These are phyloP conservation scores for Penicillium verhagenii DNA, from an alignment of 495 filamentous ascomycete genomes.

Conservation along the genomic window DNA sequence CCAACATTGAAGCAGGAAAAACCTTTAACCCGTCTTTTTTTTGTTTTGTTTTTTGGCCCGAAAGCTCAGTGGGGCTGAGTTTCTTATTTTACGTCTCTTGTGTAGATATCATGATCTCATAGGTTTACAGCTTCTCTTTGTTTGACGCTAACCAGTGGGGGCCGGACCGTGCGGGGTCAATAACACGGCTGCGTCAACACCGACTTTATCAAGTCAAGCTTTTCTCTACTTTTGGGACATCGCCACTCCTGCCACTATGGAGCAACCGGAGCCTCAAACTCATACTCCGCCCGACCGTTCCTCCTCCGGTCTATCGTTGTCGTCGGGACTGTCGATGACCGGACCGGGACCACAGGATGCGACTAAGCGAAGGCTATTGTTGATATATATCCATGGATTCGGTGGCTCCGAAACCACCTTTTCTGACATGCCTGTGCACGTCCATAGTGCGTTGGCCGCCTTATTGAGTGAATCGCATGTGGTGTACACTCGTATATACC, in stretches of 20 bases:
- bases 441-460: conserved; percentile 73
- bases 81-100: neutral
- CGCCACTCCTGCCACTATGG: no score
- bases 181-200: neutral
- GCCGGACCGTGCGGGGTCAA: neutral
- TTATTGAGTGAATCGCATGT: conserved; percentile 68
- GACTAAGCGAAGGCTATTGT: conserved; percentile 58
- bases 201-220: neutral
- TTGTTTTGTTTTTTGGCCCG: neutral
- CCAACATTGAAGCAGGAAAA: neutral
- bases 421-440: conserved; percentile 80
- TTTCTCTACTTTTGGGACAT: no score
- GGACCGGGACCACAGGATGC: conserved; percentile 3
- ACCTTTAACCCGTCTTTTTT: neutral
- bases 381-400: conserved; percentile 92
- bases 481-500: conserved; percentile 90
- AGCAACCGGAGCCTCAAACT: neutral
- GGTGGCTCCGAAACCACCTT: conserved; percentile 90
- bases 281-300: neutral
- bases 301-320: neutral
- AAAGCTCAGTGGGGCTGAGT: neutral
- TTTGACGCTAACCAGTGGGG: neutral
- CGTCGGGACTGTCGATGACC: conserved; percentile 18
- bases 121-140: neutral
- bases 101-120: neutral